These are phyloP conservation scores for Colletotrichum cordylinicola DNA, from an alignment of 2,329 filamentous ascomycete species.

Conservation along the genomic window DNA sequence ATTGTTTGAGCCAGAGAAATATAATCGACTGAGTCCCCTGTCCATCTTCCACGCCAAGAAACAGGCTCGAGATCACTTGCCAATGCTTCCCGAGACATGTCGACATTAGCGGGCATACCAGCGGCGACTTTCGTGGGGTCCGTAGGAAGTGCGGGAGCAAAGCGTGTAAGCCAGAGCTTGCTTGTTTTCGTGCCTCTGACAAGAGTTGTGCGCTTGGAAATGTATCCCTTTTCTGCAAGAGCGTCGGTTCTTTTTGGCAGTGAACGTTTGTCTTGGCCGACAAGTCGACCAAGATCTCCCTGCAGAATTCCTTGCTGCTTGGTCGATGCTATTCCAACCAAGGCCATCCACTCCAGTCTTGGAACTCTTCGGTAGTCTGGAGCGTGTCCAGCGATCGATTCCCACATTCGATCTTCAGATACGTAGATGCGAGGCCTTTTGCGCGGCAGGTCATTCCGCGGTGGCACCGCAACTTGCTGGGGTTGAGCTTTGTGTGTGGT, in stretches of 20 bases:
- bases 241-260: conserved; percentile 66
- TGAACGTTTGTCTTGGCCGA: conserved; percentile 68
- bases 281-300: conserved; percentile 62
- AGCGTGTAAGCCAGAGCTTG: conserved; percentile 65
- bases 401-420: conserved; percentile 64
- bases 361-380: conserved; percentile 64
- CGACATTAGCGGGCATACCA: background rate
- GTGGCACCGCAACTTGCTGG: background rate
- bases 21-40: conserved; percentile 63
- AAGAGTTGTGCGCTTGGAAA: conserved; percentile 65
- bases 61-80: conserved; percentile 55
- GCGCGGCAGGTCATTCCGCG: background rate
- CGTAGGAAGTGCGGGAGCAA: conserved; percentile 52
- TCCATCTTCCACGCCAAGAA: conserved; percentile 62
- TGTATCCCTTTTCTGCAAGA: conserved; percentile 65
- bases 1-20: conserved; percentile 62
- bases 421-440: conserved; percentile 47
- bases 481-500: background rate
- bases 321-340: conserved; percentile 62
- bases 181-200: conserved; percentile 66
- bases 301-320: conserved; percentile 63
- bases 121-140: conserved; percentile 22
- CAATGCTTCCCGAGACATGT: conserved; percentile 32
- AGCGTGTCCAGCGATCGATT: conserved; percentile 63
- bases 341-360: conserved; percentile 62